Base-by-base conservation (phyloP, 169 alveolate genomes). In the Cystoisospora suis region DNA sequence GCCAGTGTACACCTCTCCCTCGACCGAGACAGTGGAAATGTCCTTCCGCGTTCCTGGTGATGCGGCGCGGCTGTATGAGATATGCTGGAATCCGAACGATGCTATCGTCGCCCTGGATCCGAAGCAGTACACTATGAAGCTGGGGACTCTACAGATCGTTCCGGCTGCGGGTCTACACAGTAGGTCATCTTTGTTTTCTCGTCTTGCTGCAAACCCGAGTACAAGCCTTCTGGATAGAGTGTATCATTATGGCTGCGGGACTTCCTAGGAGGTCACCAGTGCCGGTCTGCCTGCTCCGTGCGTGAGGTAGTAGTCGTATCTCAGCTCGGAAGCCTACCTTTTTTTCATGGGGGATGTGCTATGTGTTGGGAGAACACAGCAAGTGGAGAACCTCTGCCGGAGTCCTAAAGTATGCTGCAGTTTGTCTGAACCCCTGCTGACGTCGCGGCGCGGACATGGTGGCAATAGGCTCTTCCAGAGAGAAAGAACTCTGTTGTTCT, bases 51-150 rank as follows among this genome's bases (percentile, higher is more conserved):
- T 83, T 34, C 85, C 89, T 0, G 58, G n/a, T 12, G 92, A 56
- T 29, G 32, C 42, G 1, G 79, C 92, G 23, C 77, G 88, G 7
- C 38, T 88, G 42, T 88, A 77, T 47, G 61, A 79, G 53, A 53
- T 88, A 27, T 88, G 92, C 83, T 88, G 92, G 92, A 88, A 88
- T 42, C 85, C 92, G 29, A n/a, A n/a, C n/a, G 85, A 58, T 0
- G 42, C 36, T 29, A n/a, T 46, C 34, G 72, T 46, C 36, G 58
- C 47, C 75, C 32, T 40, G 29, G 83, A 88, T n/a, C 89, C 92
- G 47, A 32, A 81, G 2, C 77, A 81, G 17, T 88, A 88, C 61
- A 75, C 75, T 23, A 85, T 49, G 89, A 58, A 36, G 53, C 40
- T 88, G 23, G 92, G 92, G 15, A 23, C 36, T n/a, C n/a, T 79